Conservation (phyloP, 2,329 filamentous ascomycete genomes). For the Elsinoe arachidis region DNA sequence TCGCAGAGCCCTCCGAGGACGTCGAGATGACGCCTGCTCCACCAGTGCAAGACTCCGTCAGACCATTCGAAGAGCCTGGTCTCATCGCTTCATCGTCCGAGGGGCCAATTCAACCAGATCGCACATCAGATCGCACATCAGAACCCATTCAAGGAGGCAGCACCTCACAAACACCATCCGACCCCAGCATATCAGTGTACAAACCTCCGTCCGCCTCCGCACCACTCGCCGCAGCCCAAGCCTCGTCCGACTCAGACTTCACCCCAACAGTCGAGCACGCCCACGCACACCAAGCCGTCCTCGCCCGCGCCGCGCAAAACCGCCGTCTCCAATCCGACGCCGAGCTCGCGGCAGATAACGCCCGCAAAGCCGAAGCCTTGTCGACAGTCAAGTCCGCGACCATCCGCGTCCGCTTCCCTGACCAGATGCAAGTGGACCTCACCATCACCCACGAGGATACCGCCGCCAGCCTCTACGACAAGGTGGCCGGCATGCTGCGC, state of each 20-base stretch:
- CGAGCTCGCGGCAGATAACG: constrained; percentile 64
- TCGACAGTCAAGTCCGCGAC: constrained; percentile 59
- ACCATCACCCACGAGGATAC: constrained; percentile 61
- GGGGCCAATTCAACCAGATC: constrained; percentile 14
- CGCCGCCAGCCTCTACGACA: constrained; percentile 62
- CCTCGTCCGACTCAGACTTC: constrained; percentile 66
- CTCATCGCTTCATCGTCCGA: constrained; percentile 25
- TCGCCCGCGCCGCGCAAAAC: constrained; percentile 57
- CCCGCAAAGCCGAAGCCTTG: constrained; percentile 56
- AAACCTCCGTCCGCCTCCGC: constrained; percentile 65
- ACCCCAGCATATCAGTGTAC: constrained; percentile 47
- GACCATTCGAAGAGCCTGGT: constrained; percentile 16
- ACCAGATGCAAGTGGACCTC: constrained; percentile 69
- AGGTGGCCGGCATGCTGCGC: constrained; percentile 64
- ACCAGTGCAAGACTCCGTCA: constrained; percentile 16
- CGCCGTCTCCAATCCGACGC: constrained; percentile 72
- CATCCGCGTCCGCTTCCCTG: constrained; percentile 78
- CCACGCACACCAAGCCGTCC: constrained; percentile 61
- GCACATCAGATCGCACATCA: constrained; percentile 4
- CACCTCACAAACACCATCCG: constrained; percentile 1
- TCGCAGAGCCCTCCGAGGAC: constrained; percentile 22
- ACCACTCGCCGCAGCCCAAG: constrained; percentile 60
- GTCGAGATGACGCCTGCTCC: constrained; percentile 20
- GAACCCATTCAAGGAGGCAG: neutral
- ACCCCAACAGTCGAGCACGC: constrained; percentile 67